phyloP scores from a whole-genome alignment of 306 rosid species.

The Cicer bijugum region DNA sequence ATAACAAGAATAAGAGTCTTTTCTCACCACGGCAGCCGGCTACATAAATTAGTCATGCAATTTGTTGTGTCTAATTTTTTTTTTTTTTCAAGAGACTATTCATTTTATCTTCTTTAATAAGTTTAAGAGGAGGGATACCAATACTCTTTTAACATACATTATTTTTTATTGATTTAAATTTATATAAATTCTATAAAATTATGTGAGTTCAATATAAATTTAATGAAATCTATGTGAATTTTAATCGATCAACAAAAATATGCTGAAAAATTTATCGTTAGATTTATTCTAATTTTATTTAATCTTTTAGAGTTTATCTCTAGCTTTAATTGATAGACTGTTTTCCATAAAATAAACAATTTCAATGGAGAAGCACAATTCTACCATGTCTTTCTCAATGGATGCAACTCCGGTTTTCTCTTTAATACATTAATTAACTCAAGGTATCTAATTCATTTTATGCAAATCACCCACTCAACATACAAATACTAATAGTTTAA shows the following conservation, averaged over 20 bases:
- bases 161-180: too few relatives aligned
- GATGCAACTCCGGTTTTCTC: not conserved
- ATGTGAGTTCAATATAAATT: too few relatives aligned
- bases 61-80: not conserved
- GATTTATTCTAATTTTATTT: too few relatives aligned
- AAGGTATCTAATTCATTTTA: too few relatives aligned
- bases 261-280: too few relatives aligned
- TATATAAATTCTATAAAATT: too few relatives aligned
- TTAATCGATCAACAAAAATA: too few relatives aligned
- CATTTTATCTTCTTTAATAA: not conserved
- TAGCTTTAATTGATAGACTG: too few relatives aligned
- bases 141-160: too few relatives aligned
- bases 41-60: conserved; percentile 6
- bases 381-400: not conserved
- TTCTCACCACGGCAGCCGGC: not conserved
- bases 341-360: not conserved
- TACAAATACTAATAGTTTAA: too few relatives aligned
- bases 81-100: not conserved
- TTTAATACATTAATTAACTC: not conserved
- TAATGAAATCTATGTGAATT: rapidly evolving
- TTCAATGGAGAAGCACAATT: not conserved
- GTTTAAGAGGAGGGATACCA: not conserved
- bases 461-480: too few relatives aligned
- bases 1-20: not conserved
- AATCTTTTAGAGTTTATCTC: not conserved